Evolutionary conservation across 2,329 filamentous ascomycete genomes (phyloP), one percentile per base, ranked within the genome.

Genomic region (Coniochaeta sp.): DNA sequence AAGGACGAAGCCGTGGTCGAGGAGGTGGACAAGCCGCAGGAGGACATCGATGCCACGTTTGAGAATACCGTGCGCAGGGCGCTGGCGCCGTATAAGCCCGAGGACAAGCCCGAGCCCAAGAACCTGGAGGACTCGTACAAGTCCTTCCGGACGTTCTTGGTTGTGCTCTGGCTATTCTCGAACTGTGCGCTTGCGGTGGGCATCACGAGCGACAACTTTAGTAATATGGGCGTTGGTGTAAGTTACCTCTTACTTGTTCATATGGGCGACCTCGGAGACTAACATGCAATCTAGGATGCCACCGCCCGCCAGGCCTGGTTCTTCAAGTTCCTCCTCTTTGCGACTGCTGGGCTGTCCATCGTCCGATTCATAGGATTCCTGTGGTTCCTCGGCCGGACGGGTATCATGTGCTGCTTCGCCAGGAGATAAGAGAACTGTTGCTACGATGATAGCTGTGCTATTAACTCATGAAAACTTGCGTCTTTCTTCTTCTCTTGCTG

Each of bases 51-150:
- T 18, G 47, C 69, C 92, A 88, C 62, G 90, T 99, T 99, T 63
- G 92, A 97, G 72, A 81, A 88, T 59, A 97, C 92, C 1, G 94
- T 99, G 58, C 94, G 95, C 76, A 89, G 94, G 63, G 94, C 92
- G 30, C 75, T 99, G 54, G 85, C 86, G 52, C 91, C 91, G 3
- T 96, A 84, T 71, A 82, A 91, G 57, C 77, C 89, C 50, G 85
- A 81, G 3, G 81, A 85, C 52, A 89, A 95, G 68, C 73, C 82
- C 40, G 89, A 94, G 62, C 84, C 86, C 70, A 95, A 94, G 75
- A 89, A 89, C 14, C 80, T 97, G 49, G 92, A 99, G 63, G 94
- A 99, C 68, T 95, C 90, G 20, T 99, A 99, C 84, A 97, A 96
- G 79, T 92, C 90, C 75, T 99, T 99, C 91, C 83, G 94, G 77